A percentile compares a stretch with the other conserved stretches of the same genome.
Evolutionary conservation across 345 rosid genomes (phyloP).

Genomic region (Mercurialis annua): DNA sequence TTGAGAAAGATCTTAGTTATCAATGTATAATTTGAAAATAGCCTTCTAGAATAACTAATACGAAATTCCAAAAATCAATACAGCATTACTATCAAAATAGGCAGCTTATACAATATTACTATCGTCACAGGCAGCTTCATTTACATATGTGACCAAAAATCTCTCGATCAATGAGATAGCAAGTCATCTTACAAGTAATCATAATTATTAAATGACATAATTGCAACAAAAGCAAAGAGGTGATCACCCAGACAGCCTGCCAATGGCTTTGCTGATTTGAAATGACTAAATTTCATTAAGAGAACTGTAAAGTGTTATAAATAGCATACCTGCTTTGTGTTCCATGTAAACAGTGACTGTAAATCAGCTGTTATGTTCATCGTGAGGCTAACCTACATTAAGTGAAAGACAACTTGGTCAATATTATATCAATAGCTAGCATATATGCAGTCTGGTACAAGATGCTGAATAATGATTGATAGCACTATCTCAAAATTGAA

Average conservation of each 20-base stretch:
- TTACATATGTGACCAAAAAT: neutral
- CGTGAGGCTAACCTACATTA: conserved; percentile 79
- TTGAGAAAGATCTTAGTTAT: neutral
- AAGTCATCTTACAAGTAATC: neutral
- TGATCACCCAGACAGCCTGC: neutral
- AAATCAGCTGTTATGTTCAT: conserved; percentile 84
- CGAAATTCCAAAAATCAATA: neutral
- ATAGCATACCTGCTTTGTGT: conserved; percentile 84
- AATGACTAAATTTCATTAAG: neutral
- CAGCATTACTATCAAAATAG: neutral
- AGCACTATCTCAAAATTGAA: neutral
- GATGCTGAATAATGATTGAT: neutral
- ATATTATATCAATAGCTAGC: neutral
- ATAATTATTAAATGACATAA: conserved; percentile 2
- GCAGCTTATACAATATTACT: neutral
- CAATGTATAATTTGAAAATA: neutral
- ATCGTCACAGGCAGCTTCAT: neutral
- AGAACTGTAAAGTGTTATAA: neutral
- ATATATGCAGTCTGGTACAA: neutral
- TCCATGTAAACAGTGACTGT: conserved; percentile 91
- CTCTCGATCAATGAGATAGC: neutral
- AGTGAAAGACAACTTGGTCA: conserved; percentile 4
- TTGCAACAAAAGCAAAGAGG: neutral
- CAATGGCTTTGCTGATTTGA: neutral
- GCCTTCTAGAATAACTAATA: neutral